A percentile compares a stretch with the other conserved stretches of the same genome.
These are phyloP conservation scores for Thozetella sp. DNA, from an alignment of 495 filamentous ascomycete genomes.

Conservation along the genomic window DNA sequence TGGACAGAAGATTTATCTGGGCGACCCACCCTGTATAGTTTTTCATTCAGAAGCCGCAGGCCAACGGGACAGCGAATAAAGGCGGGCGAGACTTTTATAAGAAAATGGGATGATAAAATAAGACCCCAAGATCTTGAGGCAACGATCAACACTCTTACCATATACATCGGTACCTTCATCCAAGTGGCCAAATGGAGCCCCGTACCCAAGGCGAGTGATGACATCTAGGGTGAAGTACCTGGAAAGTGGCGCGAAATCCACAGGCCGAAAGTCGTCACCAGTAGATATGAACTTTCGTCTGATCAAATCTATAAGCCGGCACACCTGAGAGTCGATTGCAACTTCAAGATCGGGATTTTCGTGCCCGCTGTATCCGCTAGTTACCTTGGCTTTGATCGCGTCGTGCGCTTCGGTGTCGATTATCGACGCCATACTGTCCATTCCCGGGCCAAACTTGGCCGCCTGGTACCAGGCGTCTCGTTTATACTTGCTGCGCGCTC, in stretches of 20 bases:
- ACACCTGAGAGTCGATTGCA: slow-evolving; percentile 42
- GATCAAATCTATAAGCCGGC: slow-evolving; percentile 36
- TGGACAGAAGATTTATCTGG: slow-evolving; percentile 27
- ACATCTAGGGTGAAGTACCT: slow-evolving; percentile 54
- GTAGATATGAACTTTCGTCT: slow-evolving; percentile 30
- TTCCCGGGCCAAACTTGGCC: slow-evolving; percentile 30
- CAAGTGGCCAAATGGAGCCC: slow-evolving; percentile 53
- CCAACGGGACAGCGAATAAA: too few relatives aligned
- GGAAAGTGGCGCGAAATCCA: slow-evolving; percentile 43
- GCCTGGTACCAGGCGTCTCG: slow-evolving; percentile 30
- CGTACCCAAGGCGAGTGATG: slow-evolving; percentile 48
- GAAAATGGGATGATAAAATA: too few relatives aligned
- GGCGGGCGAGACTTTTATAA: too few relatives aligned
- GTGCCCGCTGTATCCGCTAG: slow-evolving; percentile 48
- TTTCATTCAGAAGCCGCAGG: too few relatives aligned
- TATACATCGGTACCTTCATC: slow-evolving; percentile 45
- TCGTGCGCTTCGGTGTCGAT: slow-evolving; percentile 39
- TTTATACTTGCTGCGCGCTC: slow-evolving; percentile 28
- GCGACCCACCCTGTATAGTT: too few relatives aligned
- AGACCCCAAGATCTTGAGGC: too few relatives aligned
- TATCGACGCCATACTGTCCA: slow-evolving; percentile 37
- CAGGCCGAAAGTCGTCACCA: slow-evolving; percentile 12
- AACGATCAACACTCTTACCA: slow-evolving; percentile 50
- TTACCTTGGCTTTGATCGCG: slow-evolving; percentile 33
- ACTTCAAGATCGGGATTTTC: slow-evolving; percentile 46